Base-by-base conservation (phyloP, 768 basidiomycete genomes). In the Boletus sp. region DNA sequence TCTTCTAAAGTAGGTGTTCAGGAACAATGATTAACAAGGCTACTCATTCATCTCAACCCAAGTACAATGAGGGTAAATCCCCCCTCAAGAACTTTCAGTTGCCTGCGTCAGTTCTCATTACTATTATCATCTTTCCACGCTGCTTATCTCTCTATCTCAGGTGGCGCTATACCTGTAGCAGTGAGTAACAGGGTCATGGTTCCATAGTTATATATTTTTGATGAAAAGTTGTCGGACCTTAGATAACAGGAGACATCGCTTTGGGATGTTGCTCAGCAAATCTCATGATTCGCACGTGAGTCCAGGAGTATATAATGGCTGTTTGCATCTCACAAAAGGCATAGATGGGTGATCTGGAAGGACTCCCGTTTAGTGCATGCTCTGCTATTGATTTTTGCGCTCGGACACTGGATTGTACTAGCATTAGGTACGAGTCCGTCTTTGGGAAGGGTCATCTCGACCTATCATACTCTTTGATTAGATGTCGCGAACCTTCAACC, bases 311-410 rank as follows among this genome's bases (percentile, higher is more conserved):
- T 39, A 29, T 20, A 1, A 39, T 7, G 7, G 2, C 10, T 20
- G 7, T 29, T 41, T 8, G 12, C 1, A 7, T 47, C 44, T 60
- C 35, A 50, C 47, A 18, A 55, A 15, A 11, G 37, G 7, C 12
- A 10, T 41, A 72, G 71, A 56, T 70, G 71, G 68, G 47, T 66
- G 32, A 60, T 70, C 44, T 70, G 71, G 69, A 70, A 47, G 37
- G 51, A 46, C 9, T 57, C 62, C 4, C 52, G 41, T 39, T 35
- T 39, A 4, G 61, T 72, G n/a, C 58, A 66, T 33, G 1, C 24
- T 5, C 14, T 71, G 14, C 36, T 72, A 1, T 10, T 57, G 35
- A 1, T 57, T 0, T 14, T 61, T 17, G 24, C 58, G 10, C 6
- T 61, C 10, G 68, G 61, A 9, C 71, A 70, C 12, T 72, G 69